Evolutionary conservation across 1,284 basidiomycete genomes (phyloP), one percentile per base, ranked within the genome.

Genomic region (Neonothopanus nambi): DNA sequence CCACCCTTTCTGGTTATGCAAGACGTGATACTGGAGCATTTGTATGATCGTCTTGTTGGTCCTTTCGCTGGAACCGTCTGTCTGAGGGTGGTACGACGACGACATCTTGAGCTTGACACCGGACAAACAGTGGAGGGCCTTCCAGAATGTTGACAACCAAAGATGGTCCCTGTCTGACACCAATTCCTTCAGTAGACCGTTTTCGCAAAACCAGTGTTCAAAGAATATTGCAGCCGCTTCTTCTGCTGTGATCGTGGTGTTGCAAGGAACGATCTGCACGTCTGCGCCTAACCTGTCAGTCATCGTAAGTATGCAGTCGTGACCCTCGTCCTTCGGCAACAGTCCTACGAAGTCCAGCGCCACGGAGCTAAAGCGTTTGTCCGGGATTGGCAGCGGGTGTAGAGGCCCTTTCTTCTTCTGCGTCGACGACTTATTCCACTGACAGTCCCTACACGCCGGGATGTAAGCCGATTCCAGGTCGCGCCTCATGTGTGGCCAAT

Each of bases 1-100:
- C 80, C 79, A 82, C 6, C 78, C 70, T 21, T 63, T 61, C 53
- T 81, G 77, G 21, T 74, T 62, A 33, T 68, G 61, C 17, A 71
- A 65, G 3, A 77, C 65, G 51, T 70, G 65, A 51, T 67, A 73
- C 0, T 63, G 63, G 1, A 78, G 53, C n/a, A 59, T 60, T 52
- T 76, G 73, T 41, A 57, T 66, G 1, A 75, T 51, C 0, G 67
- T 68, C 51, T 73, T 73, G 61, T 76, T 77, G 0, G 68, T 66
- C 0, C 59, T 48, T 36, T 73, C 64, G n/a, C 63, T 0, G 73
- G 74, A 51, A n/a, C n/a, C n/a, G n/a, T n/a, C n/a, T n/a, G n/a
- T n/a, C n/a, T n/a, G n/a, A n/a, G n/a, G n/a, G n/a, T 79, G 76
- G 51, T 67, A 77, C 0, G 70, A 26, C 0, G 68, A 65, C 0